These are phyloP conservation scores for Rhodocollybia butyracea DNA, from an alignment of 768 basidiomycete genomes.

Conservation along the genomic window DNA sequence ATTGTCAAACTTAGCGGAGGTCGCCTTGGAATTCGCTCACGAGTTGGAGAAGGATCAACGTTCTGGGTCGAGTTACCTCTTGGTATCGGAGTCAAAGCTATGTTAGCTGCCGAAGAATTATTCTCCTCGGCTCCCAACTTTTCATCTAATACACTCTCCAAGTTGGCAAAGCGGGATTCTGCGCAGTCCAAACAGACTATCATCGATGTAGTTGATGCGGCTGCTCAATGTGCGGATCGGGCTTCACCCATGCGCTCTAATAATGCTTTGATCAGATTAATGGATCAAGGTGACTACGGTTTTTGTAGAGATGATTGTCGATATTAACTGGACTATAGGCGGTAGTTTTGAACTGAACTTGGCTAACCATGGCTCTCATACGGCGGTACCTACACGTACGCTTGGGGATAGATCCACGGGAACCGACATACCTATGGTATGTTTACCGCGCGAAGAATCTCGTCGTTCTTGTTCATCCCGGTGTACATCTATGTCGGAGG, in stretches of 20 bases:
- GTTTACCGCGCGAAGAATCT: constrained; percentile 8
- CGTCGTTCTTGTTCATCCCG: too few species aligned
- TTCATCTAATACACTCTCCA: constrained; percentile 14
- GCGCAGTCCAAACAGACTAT: constrained; percentile 18
- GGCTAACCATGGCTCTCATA: constrained; percentile 29
- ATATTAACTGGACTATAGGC: constrained; percentile 55
- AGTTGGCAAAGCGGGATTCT: constrained; percentile 16
- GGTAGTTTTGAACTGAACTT: constrained; percentile 47
- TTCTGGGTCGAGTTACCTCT: constrained; percentile 88
- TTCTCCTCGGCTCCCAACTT: background rate
- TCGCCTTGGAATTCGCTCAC: constrained; percentile 64
- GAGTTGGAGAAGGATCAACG: constrained; percentile 68
- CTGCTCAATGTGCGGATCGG: constrained; percentile 23
- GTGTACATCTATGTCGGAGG: too few species aligned
- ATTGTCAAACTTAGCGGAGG: constrained; percentile 77
- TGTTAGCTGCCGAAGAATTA: constrained; percentile 19
- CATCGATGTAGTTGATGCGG: constrained; percentile 27
- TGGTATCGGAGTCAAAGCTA: constrained; percentile 62
- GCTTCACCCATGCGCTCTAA: constrained; percentile 26
- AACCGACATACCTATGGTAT: constrained; percentile 22
- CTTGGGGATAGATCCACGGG: constrained; percentile 40
- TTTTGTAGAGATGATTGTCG: constrained; percentile 38
- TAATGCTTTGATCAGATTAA: constrained; percentile 58
- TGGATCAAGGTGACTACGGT: constrained; percentile 54
- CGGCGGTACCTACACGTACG: constrained; percentile 37